A percentile compares a stretch with the other conserved stretches of the same genome.
Conservation (phyloP, 106 monocot genomes). For the Dioscorea zingiberensis region DNA sequence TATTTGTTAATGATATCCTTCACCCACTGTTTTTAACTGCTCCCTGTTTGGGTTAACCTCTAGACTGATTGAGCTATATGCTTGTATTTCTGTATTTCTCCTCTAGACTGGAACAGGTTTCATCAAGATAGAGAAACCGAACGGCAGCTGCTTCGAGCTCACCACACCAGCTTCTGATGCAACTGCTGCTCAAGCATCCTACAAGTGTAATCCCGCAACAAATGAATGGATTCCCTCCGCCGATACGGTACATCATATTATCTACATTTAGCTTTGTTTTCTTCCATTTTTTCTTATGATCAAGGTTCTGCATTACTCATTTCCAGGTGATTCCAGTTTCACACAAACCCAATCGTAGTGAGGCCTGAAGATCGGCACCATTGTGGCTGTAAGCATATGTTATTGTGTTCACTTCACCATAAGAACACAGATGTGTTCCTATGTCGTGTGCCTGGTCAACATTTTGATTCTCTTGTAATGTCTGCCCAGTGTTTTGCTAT, state of each 20-base stretch:
- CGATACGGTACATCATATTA: slow-evolving; percentile 30
- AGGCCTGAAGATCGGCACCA: slow-evolving; percentile 24
- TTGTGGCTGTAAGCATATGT: neutral
- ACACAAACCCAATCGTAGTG: slow-evolving; percentile 66
- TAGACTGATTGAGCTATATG: neutral
- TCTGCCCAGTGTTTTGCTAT: no score
- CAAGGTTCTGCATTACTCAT: neutral
- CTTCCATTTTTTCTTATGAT: neutral
- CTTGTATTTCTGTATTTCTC: neutral
- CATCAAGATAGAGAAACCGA: slow-evolving; percentile 56
- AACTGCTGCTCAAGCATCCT: slow-evolving; percentile 9
- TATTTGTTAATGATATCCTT: neutral
- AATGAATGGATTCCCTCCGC: slow-evolving; percentile 85
- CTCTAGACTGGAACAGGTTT: slow-evolving; percentile 83
- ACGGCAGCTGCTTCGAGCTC: slow-evolving; percentile 12
- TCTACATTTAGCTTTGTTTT: neutral
- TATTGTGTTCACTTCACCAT: neutral
- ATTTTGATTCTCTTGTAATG: neutral
- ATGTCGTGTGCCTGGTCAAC: neutral
- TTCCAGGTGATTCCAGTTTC: slow-evolving; percentile 59
- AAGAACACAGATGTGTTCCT: no score
- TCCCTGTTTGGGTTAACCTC: neutral
- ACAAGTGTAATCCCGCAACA: slow-evolving; percentile 71
- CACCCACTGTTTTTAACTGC: neutral
- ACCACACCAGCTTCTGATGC: slow-evolving; percentile 4